phyloP scores from a whole-genome alignment of 768 basidiomycete genomes.

The Podaxis rugospora region DNA sequence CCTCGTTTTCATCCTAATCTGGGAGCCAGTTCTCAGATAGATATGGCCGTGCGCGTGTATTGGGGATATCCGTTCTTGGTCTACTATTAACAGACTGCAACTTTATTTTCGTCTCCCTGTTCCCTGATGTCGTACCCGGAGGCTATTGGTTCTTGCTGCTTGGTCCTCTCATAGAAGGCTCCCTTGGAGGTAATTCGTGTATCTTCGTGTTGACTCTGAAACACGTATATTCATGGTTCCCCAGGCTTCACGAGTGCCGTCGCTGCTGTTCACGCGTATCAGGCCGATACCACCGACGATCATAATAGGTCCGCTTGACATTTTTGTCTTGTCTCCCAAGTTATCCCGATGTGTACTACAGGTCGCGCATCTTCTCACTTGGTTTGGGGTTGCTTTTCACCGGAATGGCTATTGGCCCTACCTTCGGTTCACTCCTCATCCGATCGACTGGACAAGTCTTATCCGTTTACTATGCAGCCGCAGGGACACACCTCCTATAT shows the following conservation, averaged over 20 bases:
- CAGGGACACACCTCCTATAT: constrained; percentile 44
- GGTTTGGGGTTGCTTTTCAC: constrained; percentile 62
- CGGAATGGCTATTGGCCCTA: constrained; percentile 78
- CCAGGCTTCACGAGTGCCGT: constrained; percentile 45
- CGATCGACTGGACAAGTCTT: constrained; percentile 47
- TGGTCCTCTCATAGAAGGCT: constrained; percentile 63
- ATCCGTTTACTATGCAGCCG: constrained; percentile 70
- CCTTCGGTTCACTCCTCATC: constrained; percentile 64
- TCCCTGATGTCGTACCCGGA: constrained; percentile 60
- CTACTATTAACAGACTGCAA: constrained; percentile 57
- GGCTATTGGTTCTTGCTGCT: constrained; percentile 78
- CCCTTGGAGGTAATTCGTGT: constrained; percentile 55
- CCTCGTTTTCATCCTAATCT: constrained; percentile 12
- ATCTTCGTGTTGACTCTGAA: neutral
- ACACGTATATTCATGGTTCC: constrained; percentile 10
- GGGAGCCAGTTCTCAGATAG: constrained; percentile 65
- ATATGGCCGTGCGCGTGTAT: constrained; percentile 60
- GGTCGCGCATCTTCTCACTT: constrained; percentile 64
- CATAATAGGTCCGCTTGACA: constrained; percentile 39
- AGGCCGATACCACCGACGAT: constrained; percentile 62
- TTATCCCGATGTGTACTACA: constrained; percentile 20
- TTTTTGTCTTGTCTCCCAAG: neutral
- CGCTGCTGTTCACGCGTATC: constrained; percentile 59
- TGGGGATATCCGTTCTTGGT: constrained; percentile 60
- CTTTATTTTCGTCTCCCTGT: constrained; percentile 62